These are phyloP conservation scores for Hemileccinum rubropunctum DNA, from an alignment of 768 basidiomycete species.

Conservation along the genomic window DNA sequence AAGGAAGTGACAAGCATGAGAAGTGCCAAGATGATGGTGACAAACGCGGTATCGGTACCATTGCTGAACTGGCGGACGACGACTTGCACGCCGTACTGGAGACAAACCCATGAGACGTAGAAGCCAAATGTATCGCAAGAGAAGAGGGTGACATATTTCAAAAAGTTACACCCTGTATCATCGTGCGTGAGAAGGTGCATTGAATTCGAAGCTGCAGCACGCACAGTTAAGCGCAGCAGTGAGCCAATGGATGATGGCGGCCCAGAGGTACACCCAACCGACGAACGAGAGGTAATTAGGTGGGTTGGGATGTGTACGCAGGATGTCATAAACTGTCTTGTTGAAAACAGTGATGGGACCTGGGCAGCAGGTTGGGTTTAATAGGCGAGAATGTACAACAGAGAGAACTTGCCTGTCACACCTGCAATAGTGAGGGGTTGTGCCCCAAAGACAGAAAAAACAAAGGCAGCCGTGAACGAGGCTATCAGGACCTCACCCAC, in stretches of 20 bases:
- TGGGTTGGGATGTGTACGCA: slow-evolving; percentile 51
- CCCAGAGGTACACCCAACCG: slow-evolving; percentile 93
- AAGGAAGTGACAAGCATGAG: slow-evolving; percentile 76
- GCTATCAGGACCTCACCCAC: slow-evolving; percentile 82
- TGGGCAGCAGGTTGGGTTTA: slow-evolving; percentile 23
- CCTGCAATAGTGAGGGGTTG: slow-evolving; percentile 93
- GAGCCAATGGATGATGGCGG: slow-evolving; percentile 80
- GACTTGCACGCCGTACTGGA: slow-evolving; percentile 88
- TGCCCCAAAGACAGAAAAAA: slow-evolving; percentile 84
- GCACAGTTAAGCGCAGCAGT: slow-evolving; percentile 76
- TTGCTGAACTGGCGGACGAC: slow-evolving; percentile 65
- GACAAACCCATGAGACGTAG: slow-evolving; percentile 87
- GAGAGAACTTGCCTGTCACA: slow-evolving; percentile 61
- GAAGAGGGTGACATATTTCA: slow-evolving; percentile 85
- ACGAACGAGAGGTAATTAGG: slow-evolving; percentile 84
- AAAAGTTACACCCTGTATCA: slow-evolving; percentile 68
- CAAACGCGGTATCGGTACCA: slow-evolving; percentile 47
- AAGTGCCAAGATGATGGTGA: slow-evolving; percentile 70
- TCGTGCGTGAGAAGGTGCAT: background rate
- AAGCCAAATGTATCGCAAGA: slow-evolving; percentile 93
- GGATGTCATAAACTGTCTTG: slow-evolving; percentile 82
- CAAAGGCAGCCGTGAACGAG: slow-evolving; percentile 86
- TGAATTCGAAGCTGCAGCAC: slow-evolving; percentile 13
- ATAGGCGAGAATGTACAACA: too few relatives aligned
- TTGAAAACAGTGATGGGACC: slow-evolving; percentile 93